Percentiles rank a stretch among this genome's conserved stretches.
phyloP scores from a whole-genome alignment of 129 eudicot species.

The Artemisia argyi region DNA sequence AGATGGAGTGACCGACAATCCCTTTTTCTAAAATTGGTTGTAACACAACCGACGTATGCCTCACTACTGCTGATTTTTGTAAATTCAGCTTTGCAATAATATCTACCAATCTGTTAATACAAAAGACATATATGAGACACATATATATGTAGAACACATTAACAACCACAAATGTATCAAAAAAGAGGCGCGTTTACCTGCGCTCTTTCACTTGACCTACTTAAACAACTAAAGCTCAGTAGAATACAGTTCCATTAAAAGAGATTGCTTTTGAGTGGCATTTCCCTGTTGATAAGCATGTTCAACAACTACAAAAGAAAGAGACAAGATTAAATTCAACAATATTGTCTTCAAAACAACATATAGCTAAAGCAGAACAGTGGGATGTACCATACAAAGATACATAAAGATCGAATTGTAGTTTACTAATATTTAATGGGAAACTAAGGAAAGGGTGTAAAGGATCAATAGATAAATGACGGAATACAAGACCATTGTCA shows the following conservation, averaged over 20 bases:
- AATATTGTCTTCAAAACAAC: neutral
- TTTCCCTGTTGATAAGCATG: slow-evolving; percentile 82
- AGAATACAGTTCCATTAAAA: slow-evolving; percentile 84
- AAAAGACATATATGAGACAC: too few species aligned
- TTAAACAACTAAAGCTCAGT: slow-evolving; percentile 90
- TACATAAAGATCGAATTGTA: neutral
- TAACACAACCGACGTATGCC: slow-evolving; percentile 77
- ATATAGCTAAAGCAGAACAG: too few species aligned
- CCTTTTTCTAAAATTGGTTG: slow-evolving; percentile 94
- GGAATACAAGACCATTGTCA: too few species aligned
- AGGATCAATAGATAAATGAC: neutral
- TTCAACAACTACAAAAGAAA: slow-evolving; percentile 63
- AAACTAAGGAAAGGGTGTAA: neutral
- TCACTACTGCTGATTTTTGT: slow-evolving; percentile 71
- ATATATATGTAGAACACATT: too few species aligned
- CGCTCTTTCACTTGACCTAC: slow-evolving; percentile 64
- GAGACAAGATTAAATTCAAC: neutral
- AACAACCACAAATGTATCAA: too few species aligned
- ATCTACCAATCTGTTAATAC: slow-evolving; percentile 69
- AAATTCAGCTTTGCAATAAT: slow-evolving; percentile 71
- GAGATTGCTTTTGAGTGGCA: slow-evolving; percentile 75
- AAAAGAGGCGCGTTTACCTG: slow-evolving; percentile 42
- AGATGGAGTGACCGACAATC: slow-evolving; percentile 88
- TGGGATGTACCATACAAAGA: neutral
- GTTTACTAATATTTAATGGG: too few species aligned